phyloP scores from a whole-genome alignment of 2,329 filamentous ascomycete genomes.

The Zelopaecilomyces penicillatus region DNA sequence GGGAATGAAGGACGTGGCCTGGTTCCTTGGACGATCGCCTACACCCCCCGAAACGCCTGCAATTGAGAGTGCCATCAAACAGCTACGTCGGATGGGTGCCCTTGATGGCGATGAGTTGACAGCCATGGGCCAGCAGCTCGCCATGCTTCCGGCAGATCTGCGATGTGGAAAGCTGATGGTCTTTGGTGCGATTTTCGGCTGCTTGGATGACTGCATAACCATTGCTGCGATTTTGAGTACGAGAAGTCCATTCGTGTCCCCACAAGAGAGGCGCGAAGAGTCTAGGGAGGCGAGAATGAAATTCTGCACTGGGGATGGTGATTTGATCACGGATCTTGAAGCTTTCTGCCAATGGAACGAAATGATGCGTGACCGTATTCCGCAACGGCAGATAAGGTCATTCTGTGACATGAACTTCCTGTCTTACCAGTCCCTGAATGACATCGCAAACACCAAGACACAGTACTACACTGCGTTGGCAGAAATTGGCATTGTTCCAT shows the following conservation, averaged over 20 bases:
- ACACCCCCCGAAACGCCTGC: constrained; percentile 81
- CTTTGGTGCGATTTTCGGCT: constrained; percentile 88
- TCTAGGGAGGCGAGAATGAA: constrained; percentile 65
- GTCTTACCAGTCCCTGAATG: constrained; percentile 71
- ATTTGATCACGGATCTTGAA: constrained; percentile 77
- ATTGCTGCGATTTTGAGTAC: constrained; percentile 90
- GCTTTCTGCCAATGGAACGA: constrained; percentile 77
- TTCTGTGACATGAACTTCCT: constrained; percentile 87
- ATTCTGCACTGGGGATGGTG: constrained; percentile 73
- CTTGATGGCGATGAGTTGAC: constrained; percentile 81
- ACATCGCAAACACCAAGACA: constrained; percentile 76
- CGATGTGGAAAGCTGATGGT: constrained; percentile 92
- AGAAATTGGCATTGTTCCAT: constrained; percentile 70
- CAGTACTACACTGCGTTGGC: constrained; percentile 82
- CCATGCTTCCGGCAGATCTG: constrained; percentile 88
- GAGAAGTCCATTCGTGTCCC: constrained; percentile 77
- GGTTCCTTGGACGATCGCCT: constrained; percentile 76
- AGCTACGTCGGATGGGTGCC: constrained; percentile 79
- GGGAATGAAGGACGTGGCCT: constrained; percentile 74
- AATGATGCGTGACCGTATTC: constrained; percentile 48
- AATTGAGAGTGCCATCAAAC: constrained; percentile 73
- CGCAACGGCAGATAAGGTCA: constrained; percentile 54
- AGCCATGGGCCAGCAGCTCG: constrained; percentile 83
- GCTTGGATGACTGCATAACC: constrained; percentile 77
- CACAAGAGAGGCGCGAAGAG: constrained; percentile 73